Conservation (phyloP, 306 rosid species). For the Sesbania bispinosa region DNA sequence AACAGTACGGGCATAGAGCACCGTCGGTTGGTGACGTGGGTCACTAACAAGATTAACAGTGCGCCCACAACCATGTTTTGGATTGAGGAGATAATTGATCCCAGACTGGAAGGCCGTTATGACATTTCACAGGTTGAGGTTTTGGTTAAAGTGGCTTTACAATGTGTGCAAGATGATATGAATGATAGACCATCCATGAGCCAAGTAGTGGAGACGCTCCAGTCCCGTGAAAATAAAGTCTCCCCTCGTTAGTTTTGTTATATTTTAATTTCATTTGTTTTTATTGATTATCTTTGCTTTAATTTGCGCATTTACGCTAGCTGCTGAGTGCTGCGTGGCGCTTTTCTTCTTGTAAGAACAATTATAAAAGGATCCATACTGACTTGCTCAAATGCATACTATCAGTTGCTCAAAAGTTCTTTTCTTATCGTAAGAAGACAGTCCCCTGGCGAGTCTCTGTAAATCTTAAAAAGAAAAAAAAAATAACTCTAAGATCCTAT, state of each 20-base stretch:
- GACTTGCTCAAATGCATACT: too few relatives aligned
- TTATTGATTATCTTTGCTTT: background rate
- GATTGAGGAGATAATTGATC: slow-evolving; percentile 46
- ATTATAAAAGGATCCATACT: too few relatives aligned
- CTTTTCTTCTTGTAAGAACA: too few relatives aligned
- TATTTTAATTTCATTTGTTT: too few relatives aligned
- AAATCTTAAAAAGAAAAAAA: too few relatives aligned
- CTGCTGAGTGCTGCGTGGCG: too few relatives aligned
- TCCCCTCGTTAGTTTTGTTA: background rate
- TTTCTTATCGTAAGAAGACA: too few relatives aligned
- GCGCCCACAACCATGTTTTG: slow-evolving; percentile 2
- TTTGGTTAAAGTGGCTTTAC: slow-evolving; percentile 46
- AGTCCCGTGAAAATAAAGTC: background rate
- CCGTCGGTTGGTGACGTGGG: slow-evolving; percentile 41
- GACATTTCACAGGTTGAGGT: slow-evolving; percentile 29
- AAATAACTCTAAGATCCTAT: too few relatives aligned
- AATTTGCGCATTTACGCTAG: too few relatives aligned
- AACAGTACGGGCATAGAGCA: slow-evolving; percentile 17
- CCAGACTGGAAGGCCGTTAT: slow-evolving; percentile 30
- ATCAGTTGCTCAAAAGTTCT: too few relatives aligned
- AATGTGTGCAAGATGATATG: slow-evolving; percentile 56
- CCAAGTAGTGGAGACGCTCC: slow-evolving; percentile 51
- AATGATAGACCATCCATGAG: slow-evolving; percentile 60
- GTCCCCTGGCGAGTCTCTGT: too few relatives aligned
- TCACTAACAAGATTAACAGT: slow-evolving; percentile 25